A percentile compares a stretch with the other conserved stretches of the same genome.
Conservation (phyloP, 495 filamentous ascomycete species). For the Aspergillus nanangensis region DNA sequence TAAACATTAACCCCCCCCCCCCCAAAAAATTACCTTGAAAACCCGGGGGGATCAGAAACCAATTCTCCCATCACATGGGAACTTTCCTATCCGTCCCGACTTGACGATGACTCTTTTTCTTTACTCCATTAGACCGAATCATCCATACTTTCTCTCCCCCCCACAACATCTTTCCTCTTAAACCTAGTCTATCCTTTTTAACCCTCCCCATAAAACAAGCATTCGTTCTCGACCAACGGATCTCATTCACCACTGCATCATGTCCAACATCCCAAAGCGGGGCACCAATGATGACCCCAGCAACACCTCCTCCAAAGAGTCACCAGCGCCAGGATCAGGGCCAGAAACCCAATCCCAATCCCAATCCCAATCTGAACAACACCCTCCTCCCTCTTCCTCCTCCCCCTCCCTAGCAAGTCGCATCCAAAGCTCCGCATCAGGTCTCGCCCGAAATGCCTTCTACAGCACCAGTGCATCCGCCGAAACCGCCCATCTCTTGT, state of each 20-base stretch:
- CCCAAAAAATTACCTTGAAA: too few species aligned
- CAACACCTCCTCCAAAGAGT: constrained; percentile 4
- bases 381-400: constrained; percentile 3
- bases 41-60: too few species aligned
- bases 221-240: background rate
- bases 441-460: constrained; percentile 31
- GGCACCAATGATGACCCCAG: constrained; percentile 12
- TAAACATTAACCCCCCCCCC: too few species aligned
- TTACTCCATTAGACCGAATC: constrained; percentile 3
- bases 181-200: too few species aligned
- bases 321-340: background rate
- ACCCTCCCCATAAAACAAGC: too few species aligned
- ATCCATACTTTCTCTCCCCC: constrained; percentile 1
- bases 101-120: constrained; percentile 1
- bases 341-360: constrained; percentile 1
- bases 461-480: constrained; percentile 11
- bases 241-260: constrained; percentile 7
- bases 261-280: constrained; percentile 19
- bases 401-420: constrained; percentile 27
- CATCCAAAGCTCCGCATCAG: constrained; percentile 35
- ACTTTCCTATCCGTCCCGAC: background rate
- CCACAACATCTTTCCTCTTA: background rate
- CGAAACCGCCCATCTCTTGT: constrained; percentile 25
- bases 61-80: background rate
- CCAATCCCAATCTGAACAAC: constrained; percentile 3